phyloP scores from a whole-genome alignment of 1,284 basidiomycete species.

The Hortiboletus rubellus region DNA sequence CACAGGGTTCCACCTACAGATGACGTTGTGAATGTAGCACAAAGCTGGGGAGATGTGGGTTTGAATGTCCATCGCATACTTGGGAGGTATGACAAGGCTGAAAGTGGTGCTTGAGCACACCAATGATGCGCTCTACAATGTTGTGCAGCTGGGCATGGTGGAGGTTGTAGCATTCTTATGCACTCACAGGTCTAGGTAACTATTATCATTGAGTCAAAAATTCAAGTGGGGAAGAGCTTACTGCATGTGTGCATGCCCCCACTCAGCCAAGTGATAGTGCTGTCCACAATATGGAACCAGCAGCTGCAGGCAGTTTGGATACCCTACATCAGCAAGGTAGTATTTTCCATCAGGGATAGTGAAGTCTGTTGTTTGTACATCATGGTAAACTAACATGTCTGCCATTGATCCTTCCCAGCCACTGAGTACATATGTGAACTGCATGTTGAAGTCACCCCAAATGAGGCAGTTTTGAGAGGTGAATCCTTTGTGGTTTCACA shows the following conservation, averaged over 20 bases:
- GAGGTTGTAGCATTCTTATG: not conserved
- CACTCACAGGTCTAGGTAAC: not conserved
- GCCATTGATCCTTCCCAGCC: not conserved
- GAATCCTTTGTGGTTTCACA: not conserved
- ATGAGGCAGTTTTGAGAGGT: slow-evolving; percentile 1
- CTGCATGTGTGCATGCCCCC: not conserved
- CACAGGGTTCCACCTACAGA: not conserved
- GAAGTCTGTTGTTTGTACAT: not conserved
- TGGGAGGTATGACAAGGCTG: not conserved
- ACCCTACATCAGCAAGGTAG: slow-evolving; percentile 2
- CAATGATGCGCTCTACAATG: not conserved
- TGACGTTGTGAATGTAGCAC: not conserved
- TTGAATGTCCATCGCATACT: not conserved
- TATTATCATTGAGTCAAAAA: not conserved
- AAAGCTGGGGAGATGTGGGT: not conserved
- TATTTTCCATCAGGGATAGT: not conserved
- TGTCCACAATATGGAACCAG: not conserved
- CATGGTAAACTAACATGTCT: not conserved
- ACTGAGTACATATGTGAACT: slow-evolving; percentile 5
- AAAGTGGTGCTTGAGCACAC: not conserved
- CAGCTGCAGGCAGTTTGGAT: not conserved
- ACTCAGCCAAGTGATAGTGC: not conserved
- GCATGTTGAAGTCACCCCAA: not conserved
- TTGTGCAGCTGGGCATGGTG: not conserved
- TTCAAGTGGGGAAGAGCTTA: not conserved